These are phyloP conservation scores for Fomitiporia mediterranea DNA, from an alignment of 1,284 basidiomycete genomes.

Conservation along the genomic window DNA sequence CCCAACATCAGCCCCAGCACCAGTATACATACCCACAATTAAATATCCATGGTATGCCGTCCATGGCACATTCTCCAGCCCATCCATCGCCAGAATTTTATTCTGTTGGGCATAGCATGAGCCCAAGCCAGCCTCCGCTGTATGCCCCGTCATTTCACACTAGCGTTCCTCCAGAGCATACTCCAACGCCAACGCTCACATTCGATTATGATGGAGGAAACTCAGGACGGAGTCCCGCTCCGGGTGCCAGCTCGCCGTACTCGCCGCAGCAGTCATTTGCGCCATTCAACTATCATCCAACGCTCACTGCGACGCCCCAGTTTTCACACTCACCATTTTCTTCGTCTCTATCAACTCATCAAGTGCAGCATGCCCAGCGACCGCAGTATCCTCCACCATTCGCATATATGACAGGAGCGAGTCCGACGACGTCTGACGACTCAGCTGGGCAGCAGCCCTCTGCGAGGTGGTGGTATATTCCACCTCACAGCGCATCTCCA, in stretches of 20 bases:
- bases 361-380: constrained; percentile 30
- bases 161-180: constrained; percentile 7
- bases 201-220: constrained; percentile 8
- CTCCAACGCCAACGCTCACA: constrained; percentile 10
- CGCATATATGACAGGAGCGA: constrained; percentile 18
- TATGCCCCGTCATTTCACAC: constrained; percentile 22
- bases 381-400: constrained; percentile 37
- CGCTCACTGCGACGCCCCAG: constrained; percentile 34
- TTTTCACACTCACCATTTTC: constrained; percentile 40
- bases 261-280: constrained; percentile 30
- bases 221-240: constrained; percentile 28
- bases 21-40: constrained; percentile 31
- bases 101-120: constrained; percentile 28
- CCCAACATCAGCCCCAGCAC: constrained; percentile 36
- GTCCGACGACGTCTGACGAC: constrained; percentile 28
- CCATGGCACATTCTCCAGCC: constrained; percentile 19
- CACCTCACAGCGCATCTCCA: constrained; percentile 23
- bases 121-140: constrained; percentile 26
- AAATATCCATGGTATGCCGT: constrained; percentile 31
- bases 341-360: constrained; percentile 30
- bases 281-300: constrained; percentile 36
- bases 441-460: constrained; percentile 29
- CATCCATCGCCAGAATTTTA: constrained; percentile 30
- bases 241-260: constrained; percentile 26
- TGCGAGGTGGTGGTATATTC: constrained; percentile 55